phyloP scores from a whole-genome alignment of 495 filamentous ascomycete species.

The Lepidopterella palustris region DNA sequence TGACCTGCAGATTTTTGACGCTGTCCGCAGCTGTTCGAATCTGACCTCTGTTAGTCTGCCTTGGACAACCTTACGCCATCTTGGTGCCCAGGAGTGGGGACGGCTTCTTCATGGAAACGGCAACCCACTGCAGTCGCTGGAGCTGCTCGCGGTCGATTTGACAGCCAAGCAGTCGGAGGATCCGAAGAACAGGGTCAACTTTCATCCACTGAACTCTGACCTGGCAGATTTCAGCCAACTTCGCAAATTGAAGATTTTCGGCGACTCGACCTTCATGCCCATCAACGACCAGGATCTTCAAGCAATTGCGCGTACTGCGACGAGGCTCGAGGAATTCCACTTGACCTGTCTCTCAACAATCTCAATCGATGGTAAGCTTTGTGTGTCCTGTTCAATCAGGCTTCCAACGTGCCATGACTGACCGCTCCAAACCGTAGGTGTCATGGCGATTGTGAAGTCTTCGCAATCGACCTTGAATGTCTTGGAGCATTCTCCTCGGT shows the following conservation, averaged over 20 bases:
- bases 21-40: constrained; percentile 39
- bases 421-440: constrained; percentile 21
- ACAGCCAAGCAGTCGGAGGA: constrained; percentile 35
- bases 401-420: background rate
- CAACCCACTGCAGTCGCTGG: constrained; percentile 42
- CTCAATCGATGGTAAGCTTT: constrained; percentile 37
- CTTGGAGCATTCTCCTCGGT: constrained; percentile 48
- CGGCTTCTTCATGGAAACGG: constrained; percentile 35
- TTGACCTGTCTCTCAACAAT: constrained; percentile 47
- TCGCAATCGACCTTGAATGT: constrained; percentile 43
- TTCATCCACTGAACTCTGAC: constrained; percentile 32
- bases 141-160: constrained; percentile 44
- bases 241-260: constrained; percentile 47
- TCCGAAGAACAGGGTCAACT: constrained; percentile 27
- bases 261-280: constrained; percentile 47
- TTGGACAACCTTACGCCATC: constrained; percentile 48
- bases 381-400: background rate
- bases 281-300: constrained; percentile 45
- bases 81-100: constrained; percentile 41
- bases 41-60: constrained; percentile 44
- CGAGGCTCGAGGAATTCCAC: constrained; percentile 46
- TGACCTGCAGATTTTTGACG: constrained; percentile 40
- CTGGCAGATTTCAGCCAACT: constrained; percentile 43
- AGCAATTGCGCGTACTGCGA: constrained; percentile 45
- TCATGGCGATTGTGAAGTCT: constrained; percentile 45